Evolutionary conservation across 2,329 filamentous ascomycete genomes (phyloP), one percentile per base, ranked within the genome.

Genomic region (Hymenoscyphus infarciens): DNA sequence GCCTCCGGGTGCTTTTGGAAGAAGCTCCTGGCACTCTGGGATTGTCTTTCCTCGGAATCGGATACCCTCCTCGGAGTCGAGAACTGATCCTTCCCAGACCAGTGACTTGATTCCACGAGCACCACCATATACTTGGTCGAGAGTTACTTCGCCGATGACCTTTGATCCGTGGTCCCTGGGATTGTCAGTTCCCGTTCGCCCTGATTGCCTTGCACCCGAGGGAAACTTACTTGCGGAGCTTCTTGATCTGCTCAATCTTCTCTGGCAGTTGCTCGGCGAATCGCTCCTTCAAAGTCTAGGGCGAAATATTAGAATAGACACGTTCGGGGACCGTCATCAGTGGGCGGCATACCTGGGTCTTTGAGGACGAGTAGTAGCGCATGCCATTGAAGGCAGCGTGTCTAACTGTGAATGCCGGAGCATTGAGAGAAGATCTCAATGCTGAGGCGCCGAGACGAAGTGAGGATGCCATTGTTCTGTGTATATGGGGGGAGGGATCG

Each of bases 181-280:
- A 70, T 69, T 65, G 63, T 70, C 53, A 72, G 67, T 64, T 45
- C 55, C 39, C 29, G 52, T 39, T 59, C 56, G 49, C 11, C 62
- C 16, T 13, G 27, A 19, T 35, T 29, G 39, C 16, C 52, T 25
- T 22, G 27, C 52, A 33, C 16, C 8, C 35, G 27, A 49, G 15
- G n/a, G 35, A 61, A 62, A 62, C 89, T 78, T 83, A 96, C 92
- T 97, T 97, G 80, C 92, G 87, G 75, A 99, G 88, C 80, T 92
- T 88, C 91, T 99, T 99, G 84, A 99, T 92, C 87, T 98, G 91
- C 83, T 99, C 95, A 77, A 97, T 89, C 87, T 98, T 96, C 78
- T 88, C 92, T 73, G 95, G 95, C 68, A 99, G 85, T 76, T 94
- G 89, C 79, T 95, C 93, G 77, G 94, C 94, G 79, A 99, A 98